These are phyloP conservation scores for Epichloe sibirici DNA, from an alignment of 2,329 filamentous ascomycete species.

Conservation along the genomic window DNA sequence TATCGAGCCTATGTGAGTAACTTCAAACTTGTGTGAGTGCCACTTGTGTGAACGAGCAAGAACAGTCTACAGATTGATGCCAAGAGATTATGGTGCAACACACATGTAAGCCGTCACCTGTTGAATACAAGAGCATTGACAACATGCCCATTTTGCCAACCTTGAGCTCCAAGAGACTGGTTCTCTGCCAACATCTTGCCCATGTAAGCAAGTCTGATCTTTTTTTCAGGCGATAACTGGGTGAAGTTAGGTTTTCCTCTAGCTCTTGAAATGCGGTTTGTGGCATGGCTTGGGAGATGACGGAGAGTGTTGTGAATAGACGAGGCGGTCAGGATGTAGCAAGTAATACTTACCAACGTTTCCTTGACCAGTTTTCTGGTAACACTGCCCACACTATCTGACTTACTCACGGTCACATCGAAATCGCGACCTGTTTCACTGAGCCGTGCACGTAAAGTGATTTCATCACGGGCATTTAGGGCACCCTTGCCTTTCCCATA, in stretches of 20 bases:
- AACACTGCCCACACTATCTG: conserved; percentile 54
- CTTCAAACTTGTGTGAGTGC: no score
- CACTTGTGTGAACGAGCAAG: no score
- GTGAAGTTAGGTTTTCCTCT: background rate
- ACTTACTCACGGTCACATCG: conserved; percentile 40
- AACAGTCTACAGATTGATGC: no score
- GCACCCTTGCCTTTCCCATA: conserved; percentile 50
- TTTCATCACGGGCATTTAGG: conserved; percentile 37
- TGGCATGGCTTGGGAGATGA: background rate
- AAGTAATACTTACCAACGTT: conserved; percentile 6
- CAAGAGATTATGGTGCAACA: no score
- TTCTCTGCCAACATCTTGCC: conserved; percentile 67
- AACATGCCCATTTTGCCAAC: conserved; percentile 64
- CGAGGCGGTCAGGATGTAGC: background rate
- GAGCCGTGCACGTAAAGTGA: conserved; percentile 49
- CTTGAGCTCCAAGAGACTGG: conserved; percentile 51
- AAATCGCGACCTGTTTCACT: conserved; percentile 58
- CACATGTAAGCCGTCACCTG: conserved; percentile 16
- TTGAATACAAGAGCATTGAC: conserved; percentile 64
- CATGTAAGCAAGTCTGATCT: conserved; percentile 64
- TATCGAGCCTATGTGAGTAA: no score
- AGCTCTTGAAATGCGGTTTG: no score
- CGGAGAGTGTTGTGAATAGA: background rate
- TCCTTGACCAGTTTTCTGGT: conserved; percentile 40
- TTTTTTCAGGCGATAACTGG: conserved; percentile 45